Conservation (phyloP, 129 eudicot genomes). For the Smallanthus sonchifolius region DNA sequence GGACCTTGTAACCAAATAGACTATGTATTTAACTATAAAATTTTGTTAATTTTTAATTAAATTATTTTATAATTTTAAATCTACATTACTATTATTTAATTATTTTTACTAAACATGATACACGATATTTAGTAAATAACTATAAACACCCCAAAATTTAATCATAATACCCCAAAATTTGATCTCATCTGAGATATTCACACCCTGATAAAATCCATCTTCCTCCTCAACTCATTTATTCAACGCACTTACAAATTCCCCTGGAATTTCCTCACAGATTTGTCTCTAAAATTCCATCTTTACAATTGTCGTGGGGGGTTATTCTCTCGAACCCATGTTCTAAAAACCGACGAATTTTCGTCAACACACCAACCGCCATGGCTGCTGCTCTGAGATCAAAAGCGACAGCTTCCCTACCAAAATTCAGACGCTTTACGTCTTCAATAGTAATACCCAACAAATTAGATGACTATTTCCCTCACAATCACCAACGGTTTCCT, state of each 20-base stretch:
- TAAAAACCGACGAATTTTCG: background rate
- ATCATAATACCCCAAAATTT: background rate
- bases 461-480: constrained; percentile 33
- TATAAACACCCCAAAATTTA: no score
- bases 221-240: background rate
- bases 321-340: background rate
- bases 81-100: no score
- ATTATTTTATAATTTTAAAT: no score
- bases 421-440: constrained; percentile 54
- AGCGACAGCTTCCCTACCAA: constrained; percentile 42
- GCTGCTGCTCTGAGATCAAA: constrained; percentile 85
- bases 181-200: background rate
- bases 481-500: constrained; percentile 39
- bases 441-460: constrained; percentile 14
- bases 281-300: background rate
- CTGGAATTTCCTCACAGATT: background rate
- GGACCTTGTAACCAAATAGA: no score
- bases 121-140: no score
- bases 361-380: constrained; percentile 39
- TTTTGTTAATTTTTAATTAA: no score
- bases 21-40: no score
- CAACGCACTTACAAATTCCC: background rate
- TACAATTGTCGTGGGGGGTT: background rate
- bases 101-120: no score
- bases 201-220: background rate